phyloP scores from a whole-genome alignment of 768 basidiomycete species.

The Termitomyces sp. region DNA sequence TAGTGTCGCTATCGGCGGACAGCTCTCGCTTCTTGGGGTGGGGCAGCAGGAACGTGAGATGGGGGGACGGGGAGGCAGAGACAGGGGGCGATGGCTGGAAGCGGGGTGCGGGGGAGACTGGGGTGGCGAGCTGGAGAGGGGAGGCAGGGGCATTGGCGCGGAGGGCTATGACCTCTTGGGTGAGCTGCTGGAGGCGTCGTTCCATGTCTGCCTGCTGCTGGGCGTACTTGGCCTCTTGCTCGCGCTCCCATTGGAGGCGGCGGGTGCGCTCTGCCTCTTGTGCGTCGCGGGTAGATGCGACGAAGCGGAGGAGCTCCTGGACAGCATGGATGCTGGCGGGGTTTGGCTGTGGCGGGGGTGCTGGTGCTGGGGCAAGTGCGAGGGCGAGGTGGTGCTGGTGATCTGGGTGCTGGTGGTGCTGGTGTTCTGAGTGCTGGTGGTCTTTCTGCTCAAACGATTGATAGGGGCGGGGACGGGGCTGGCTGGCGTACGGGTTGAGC shows the following conservation, averaged over 20 bases:
- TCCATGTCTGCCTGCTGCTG: conserved; percentile 58
- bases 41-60: conserved; percentile 13
- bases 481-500: conserved; percentile 62
- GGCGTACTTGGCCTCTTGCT: conserved; percentile 55
- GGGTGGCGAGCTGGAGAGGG: conserved; percentile 22
- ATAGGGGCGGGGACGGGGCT: conserved; percentile 27
- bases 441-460: too few species aligned
- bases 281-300: conserved; percentile 51
- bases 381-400: conserved; percentile 63
- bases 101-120: conserved; percentile 34
- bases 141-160: conserved; percentile 19
- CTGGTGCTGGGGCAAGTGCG: conserved; percentile 33
- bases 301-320: conserved; percentile 54
- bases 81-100: conserved; percentile 26
- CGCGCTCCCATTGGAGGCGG: conserved; percentile 61
- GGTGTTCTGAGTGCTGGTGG: too few species aligned
- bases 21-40: conserved; percentile 24
- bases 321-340: conserved; percentile 38
- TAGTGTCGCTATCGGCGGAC: conserved; percentile 27
- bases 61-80: conserved; percentile 27
- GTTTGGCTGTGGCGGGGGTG: conserved; percentile 23
- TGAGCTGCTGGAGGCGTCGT: conserved; percentile 47
- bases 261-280: conserved; percentile 57
- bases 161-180: conserved; percentile 43
- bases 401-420: too few species aligned